Evolutionary conservation across 805 yeast genomes (phyloP), one percentile per base, ranked within the genome.

Genomic region (Wickerhamomyces canadensis): DNA sequence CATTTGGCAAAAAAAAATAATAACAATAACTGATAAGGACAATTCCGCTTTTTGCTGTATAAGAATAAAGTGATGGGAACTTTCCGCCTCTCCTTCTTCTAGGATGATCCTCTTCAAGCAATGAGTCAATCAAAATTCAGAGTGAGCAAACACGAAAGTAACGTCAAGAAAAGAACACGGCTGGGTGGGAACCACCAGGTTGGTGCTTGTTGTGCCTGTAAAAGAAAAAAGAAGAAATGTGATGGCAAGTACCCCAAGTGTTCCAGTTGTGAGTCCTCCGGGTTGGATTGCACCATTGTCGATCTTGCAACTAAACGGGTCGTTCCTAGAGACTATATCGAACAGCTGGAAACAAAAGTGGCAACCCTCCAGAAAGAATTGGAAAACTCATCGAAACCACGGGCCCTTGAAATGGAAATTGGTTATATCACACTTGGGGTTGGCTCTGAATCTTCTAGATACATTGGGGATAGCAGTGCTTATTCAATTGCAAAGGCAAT

Each of bases 221-320:
- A 76, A 36, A 47, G 51, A 39, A 69, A 65, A 45, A 68, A 74
- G 48, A 64, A 70, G 47, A 68, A 66, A 46, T 74, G 80, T 47
- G 77, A 72, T 51, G 76, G 72, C 27, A 57, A 55, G 25, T 70
- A 71, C 46, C 79, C 80, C 1, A 52, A 58, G 32, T 74, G 79
- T 41, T 45, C 64, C 14, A 57, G 62, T 24, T 73, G 78, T 47
- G 54, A 47, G 22, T 58, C 58, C 36, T 61, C 64, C 6, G 65
- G 64, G 1, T 58, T 48, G 2, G 69, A 62, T 22, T 74, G 79
- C 43, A 62, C 73, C 6, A 65, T 72, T 5, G 50, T 70, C 2
- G 76, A 72, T 43, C 66, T 70, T 3, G 67, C 69, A 13, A 70
- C 72, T 1, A 73, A 73, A 0, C 52, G 72, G 35, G 70, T 66